Evolutionary conservation across 345 rosid species (phyloP), one percentile per base, ranked within the genome.

Genomic region (Salix arbutifolia): DNA sequence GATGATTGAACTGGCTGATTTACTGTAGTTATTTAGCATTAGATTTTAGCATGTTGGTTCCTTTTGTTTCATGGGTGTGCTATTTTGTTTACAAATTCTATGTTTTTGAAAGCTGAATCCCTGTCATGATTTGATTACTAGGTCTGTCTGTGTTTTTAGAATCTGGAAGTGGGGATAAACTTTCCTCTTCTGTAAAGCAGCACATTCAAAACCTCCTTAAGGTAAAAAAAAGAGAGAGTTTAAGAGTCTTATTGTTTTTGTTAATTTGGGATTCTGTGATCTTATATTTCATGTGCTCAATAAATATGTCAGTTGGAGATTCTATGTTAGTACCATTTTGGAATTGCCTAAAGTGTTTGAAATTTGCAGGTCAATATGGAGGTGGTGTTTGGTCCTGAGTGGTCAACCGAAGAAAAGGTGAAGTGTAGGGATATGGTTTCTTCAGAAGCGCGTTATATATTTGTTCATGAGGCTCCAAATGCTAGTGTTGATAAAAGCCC

Each of bases 391-490:
- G 94, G 94, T 19, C 65, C 86, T 35, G 90, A 91, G 64, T 95
- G 98, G 99, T 82, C 91, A 5, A 62, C 76, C 3, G 92, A 95
- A 79, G 96, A 91, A 77, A 91, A 91, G 87, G 85, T 83, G 69
- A 95, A 91, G 86, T 90, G 91, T 58, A 79, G 90, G 84, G 97
- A 93, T 78, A 90, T 91, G 94, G 88, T 88, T 80, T 77, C 96
- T 35, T 78, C 91, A 0, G 93, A 91, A 78, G 98, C 96, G 10
- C 87, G 80, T 31, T 91, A 95, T 80, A 82, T 90, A 76, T 86
- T 91, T 71, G 90, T 92, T 40, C 82, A 65, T 4, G 85, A 88
- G 60, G 74, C 77, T 60, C 23, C 71, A 25, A 71, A 62, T 76
- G 79, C 77, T 19, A 75, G 76, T 71, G 83, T 60, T 50, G 46